A percentile compares a stretch with the other conserved stretches of the same genome.
phyloP scores from a whole-genome alignment of 106 monocot genomes.

The Cymbidium sinense region DNA sequence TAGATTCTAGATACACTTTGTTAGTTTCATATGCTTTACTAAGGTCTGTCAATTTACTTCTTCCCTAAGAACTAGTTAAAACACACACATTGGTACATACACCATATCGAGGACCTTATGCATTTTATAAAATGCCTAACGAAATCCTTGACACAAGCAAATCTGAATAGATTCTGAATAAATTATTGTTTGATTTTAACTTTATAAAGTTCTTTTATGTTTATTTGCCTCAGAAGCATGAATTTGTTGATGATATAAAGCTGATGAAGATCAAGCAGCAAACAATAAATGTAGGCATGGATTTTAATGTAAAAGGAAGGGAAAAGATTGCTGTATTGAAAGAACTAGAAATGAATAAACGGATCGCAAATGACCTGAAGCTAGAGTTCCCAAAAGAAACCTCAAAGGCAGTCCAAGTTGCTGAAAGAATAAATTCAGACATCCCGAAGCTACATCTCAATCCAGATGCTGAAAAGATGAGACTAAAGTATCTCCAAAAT shows the following conservation, averaged over 20 bases:
- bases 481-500: not conserved
- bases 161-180: no score
- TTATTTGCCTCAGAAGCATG: not conserved
- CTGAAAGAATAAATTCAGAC: constrained; percentile 9
- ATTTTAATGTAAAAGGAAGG: constrained; percentile 60
- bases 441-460: constrained; percentile 23
- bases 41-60: no score
- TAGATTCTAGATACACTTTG: no score
- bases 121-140: no score
- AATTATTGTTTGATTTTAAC: no score
- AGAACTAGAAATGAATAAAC: constrained; percentile 64
- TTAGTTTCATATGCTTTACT: no score
- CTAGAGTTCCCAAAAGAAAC: constrained; percentile 23
- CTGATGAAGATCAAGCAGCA: constrained; percentile 39
- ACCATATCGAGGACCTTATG: no score
- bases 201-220: not conserved
- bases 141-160: no score
- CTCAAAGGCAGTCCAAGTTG: constrained; percentile 7
- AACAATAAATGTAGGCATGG: constrained; percentile 52
- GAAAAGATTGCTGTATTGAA: constrained; percentile 55
- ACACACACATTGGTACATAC: no score
- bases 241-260: constrained; percentile 28
- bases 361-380: constrained; percentile 39
- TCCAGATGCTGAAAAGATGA: constrained; percentile 8
- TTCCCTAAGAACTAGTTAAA: no score